phyloP scores from a whole-genome alignment of 768 basidiomycete species.

The Daedaleopsis sinensis region DNA sequence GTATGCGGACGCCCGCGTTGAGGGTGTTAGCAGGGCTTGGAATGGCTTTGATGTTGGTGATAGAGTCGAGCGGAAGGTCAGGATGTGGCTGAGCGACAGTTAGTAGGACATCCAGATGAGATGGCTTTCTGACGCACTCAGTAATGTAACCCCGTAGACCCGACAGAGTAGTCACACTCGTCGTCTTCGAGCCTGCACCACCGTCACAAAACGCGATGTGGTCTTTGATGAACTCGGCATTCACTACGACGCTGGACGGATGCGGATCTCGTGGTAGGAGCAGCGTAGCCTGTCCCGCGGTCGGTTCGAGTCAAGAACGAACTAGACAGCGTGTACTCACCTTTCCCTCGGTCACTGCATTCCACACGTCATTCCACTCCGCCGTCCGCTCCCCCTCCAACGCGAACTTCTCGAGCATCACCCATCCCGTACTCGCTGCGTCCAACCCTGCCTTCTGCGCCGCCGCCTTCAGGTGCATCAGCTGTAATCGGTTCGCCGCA shows the following conservation, averaged over 20 bases:
- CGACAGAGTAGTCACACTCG: conserved; percentile 71
- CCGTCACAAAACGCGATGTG: conserved; percentile 75
- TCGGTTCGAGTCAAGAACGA: background rate
- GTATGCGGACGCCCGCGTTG: conserved; percentile 40
- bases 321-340: conserved; percentile 42
- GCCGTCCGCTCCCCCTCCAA: conserved; percentile 48
- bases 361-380: conserved; percentile 77
- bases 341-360: conserved; percentile 63
- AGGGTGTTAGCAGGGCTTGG: conserved; percentile 39
- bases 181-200: conserved; percentile 32
- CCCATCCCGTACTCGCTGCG: conserved; percentile 68
- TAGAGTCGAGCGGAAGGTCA: conserved; percentile 49
- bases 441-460: conserved; percentile 72
- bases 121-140: conserved; percentile 44
- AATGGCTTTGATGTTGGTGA: conserved; percentile 45
- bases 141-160: conserved; percentile 76
- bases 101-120: background rate
- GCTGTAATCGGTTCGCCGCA: conserved; percentile 69
- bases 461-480: conserved; percentile 74
- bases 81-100: conserved; percentile 15
- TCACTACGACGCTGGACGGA: conserved; percentile 56
- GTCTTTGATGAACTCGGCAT: conserved; percentile 78
- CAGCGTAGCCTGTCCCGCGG: conserved; percentile 63
- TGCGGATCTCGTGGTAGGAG: conserved; percentile 72
- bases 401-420: conserved; percentile 73